Base-by-base conservation (phyloP, 306 rosid genomes). In the Dalbergia cochinchinensis region DNA sequence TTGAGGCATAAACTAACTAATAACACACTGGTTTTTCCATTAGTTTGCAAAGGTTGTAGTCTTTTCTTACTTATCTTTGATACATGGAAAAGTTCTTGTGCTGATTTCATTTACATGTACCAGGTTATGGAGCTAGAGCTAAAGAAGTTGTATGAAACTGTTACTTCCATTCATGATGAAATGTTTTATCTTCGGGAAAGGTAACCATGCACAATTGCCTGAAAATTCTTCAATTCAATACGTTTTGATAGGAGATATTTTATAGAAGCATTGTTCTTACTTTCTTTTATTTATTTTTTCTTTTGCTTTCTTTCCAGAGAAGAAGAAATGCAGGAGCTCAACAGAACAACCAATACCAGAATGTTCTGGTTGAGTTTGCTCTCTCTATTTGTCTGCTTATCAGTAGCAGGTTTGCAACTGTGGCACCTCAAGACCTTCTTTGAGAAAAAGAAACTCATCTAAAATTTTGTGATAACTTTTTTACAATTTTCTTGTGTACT, bases 361-460 rank as follows among this genome's bases (percentile, higher is more conserved):
- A 95, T 95, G 99, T 89, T 90, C 71, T 85, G 90, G 94, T 79
- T 95, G 85, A 86, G 96, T 86, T 68, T 93, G 37, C 92, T 95
- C 5, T 93, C 99, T 7, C 92, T 95, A 37, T 6, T 87, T 4
- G 83, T 93, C 34, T 90, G 98, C 85, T 84, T 90, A 73, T 89
- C 93, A 1, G 98, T 95, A 13, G 97, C 94, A 12, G 96, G 92
- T 35, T 15, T 93, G 83, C 99, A 95, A 76, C 35, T 90, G 70
- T 93, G 97, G 99, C 98, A 95, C 81, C 71, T 95, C 87, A 95
- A 93, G 93, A 76, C 90, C 83, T 95, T 93, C 88, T 95, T 93
- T 57, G 89, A 92, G 94, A 95, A 95, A 72, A 95, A 95, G 96
- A 95, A 95, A 87, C 86, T 95, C 42, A 95, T 95, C 66, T 95